Evolutionary conservation across 345 rosid genomes (phyloP).

Genomic region (Tarenaya hassleriana): DNA sequence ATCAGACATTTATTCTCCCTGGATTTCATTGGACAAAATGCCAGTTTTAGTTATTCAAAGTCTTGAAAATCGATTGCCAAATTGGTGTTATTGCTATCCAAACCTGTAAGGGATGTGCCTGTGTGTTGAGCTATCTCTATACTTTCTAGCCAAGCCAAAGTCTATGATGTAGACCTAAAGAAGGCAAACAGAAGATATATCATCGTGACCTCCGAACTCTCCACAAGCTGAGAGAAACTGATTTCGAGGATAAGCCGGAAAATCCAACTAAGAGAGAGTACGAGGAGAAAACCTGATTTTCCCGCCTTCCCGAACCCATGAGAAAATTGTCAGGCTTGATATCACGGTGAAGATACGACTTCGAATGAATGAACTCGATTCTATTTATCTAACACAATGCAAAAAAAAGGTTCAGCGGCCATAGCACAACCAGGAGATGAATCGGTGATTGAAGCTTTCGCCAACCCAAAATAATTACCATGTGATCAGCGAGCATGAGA

Average conservation of each 20-base stretch:
- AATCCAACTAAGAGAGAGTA: not conserved
- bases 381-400: slow-evolving; percentile 60
- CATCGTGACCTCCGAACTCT: not conserved
- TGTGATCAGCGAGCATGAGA: slow-evolving; percentile 98
- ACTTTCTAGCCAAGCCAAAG: slow-evolving; percentile 92
- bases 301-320: slow-evolving; percentile 92
- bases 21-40: slow-evolving; percentile 17
- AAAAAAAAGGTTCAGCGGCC: not conserved
- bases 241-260: slow-evolving; percentile 1
- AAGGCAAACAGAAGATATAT: slow-evolving; percentile 10
- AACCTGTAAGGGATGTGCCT: slow-evolving; percentile 89
- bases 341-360: slow-evolving; percentile 91
- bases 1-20: slow-evolving; percentile 95
- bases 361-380: slow-evolving; percentile 84
- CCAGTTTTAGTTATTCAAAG: too few species aligned
- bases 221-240: too few species aligned
- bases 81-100: too few species aligned
- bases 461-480: slow-evolving; percentile 40
- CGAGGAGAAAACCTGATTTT: slow-evolving; percentile 59
- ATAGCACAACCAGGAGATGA: not conserved
- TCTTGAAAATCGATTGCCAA: too few species aligned
- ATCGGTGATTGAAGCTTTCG: not conserved
- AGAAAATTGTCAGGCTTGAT: slow-evolving; percentile 93
- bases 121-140: slow-evolving; percentile 72
- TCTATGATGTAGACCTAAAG: slow-evolving; percentile 76